Percentiles rank a stretch among this genome's conserved stretches.
Evolutionary conservation across 495 filamentous ascomycete species (phyloP).

Genomic region (Choiromyces venosus): DNA sequence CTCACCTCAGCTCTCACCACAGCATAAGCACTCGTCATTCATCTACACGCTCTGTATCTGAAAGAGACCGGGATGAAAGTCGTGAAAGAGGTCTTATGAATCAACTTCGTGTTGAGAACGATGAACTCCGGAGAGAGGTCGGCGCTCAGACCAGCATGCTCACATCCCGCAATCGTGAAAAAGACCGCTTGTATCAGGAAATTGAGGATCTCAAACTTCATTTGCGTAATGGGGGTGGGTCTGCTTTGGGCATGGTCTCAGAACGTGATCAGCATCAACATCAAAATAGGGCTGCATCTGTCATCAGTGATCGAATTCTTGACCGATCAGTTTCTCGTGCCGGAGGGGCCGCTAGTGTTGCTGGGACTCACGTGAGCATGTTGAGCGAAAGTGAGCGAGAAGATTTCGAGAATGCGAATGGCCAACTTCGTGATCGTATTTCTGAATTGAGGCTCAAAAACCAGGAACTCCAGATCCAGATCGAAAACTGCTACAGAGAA

Average conservation of each 20-base stretch:
- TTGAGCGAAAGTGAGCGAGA: conserved; percentile 78
- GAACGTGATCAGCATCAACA: conserved; percentile 3
- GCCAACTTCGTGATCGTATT: conserved; percentile 76
- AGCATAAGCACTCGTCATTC: conserved; percentile 57
- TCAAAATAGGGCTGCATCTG: conserved; percentile 21
- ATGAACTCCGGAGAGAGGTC: conserved; percentile 82
- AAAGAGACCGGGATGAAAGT: conserved; percentile 52
- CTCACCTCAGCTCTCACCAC: conserved; percentile 54
- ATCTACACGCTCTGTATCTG: conserved; percentile 59
- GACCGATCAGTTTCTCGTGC: conserved; percentile 87
- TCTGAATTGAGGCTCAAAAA: conserved; percentile 79
- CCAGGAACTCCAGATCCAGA: conserved; percentile 59
- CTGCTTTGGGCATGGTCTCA: conserved; percentile 23
- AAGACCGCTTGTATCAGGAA: conserved; percentile 89
- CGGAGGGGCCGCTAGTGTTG: conserved; percentile 51
- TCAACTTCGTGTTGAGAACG: conserved; percentile 83
- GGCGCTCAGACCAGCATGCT: conserved; percentile 97
- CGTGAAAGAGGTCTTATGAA: conserved; percentile 49
- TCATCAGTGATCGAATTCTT: conserved; percentile 66
- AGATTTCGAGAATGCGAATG: conserved; percentile 73
- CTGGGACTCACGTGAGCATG: conserved; percentile 43
- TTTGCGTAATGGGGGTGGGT: conserved; percentile 57
- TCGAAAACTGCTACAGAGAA: conserved; percentile 48
- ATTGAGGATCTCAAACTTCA: conserved; percentile 93
- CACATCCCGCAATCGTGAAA: conserved; percentile 89